phyloP scores from a whole-genome alignment of 768 basidiomycete species.

The Mrakia gelida region DNA sequence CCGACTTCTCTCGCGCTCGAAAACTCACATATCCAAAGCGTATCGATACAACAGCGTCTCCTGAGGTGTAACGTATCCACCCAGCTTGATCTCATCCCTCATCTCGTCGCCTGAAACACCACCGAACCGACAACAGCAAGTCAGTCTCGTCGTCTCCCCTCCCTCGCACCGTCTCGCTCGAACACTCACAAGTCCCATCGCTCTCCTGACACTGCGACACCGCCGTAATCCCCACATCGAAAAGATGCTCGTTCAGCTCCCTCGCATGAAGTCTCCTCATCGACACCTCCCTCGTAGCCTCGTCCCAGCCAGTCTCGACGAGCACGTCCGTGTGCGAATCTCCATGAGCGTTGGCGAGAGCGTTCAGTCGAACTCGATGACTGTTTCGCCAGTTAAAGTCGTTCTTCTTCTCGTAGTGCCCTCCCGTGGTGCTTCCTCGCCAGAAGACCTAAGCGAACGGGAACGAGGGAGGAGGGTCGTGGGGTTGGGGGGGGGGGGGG shows the following conservation, averaged over 20 bases:
- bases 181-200: slow-evolving; percentile 17
- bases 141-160: neutral
- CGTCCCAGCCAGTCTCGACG: neutral
- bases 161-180: neutral
- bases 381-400: slow-evolving; percentile 1
- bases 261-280: neutral
- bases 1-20: neutral
- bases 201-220: slow-evolving; percentile 9
- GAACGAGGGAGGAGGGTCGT: neutral
- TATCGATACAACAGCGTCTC: neutral
- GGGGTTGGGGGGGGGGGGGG: too few relatives aligned
- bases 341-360: neutral
- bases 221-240: slow-evolving; percentile 16
- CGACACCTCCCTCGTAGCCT: too few relatives aligned
- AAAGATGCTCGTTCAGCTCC: slow-evolving; percentile 16
- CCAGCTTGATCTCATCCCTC: neutral
- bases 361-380: slow-evolving; percentile 16
- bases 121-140: too few relatives aligned
- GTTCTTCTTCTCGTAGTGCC: neutral
- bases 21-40: neutral
- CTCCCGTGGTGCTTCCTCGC: slow-evolving; percentile 20
- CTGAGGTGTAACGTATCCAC: neutral
- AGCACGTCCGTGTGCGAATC: neutral
- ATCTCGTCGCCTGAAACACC: neutral
- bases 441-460: slow-evolving; percentile 13